Base-by-base conservation (phyloP, 2,329 filamentous ascomycete genomes). In the Rhynchosporium graminicola region DNA sequence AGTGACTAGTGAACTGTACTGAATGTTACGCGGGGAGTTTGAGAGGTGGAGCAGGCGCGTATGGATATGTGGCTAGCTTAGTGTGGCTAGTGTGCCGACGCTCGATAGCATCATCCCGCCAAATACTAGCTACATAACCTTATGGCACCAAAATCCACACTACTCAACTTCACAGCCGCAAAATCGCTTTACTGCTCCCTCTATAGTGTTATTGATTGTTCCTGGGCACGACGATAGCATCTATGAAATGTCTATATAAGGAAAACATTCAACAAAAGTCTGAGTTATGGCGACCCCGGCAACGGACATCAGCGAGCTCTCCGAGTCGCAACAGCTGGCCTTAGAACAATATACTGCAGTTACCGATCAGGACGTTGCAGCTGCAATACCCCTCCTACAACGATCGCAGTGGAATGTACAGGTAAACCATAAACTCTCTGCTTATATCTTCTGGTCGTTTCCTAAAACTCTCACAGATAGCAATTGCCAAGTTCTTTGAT, bases 401-500 rank as follows among this genome's bases (percentile, higher is more conserved):
- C 83, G 92, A 65, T 97, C 92, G 61, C 89, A 98, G 80, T 99
- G 95, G 95, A 99, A 98, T 74, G 90, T 97, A 0, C 90, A 94
- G 80, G 91, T 92, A 76, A 43, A 77, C 63, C 15, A 42, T 29
- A 12, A 51, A 33, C 15, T 63, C 12, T 58, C 13, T 59, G 9
- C 26, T 13, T 20, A 2, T 38, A 33, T 51, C 15, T 20, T n/a
- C 26, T 20, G 13, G 12, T 28, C 12, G 15, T 10, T 2, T 60
- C 31, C 54, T 61, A 31, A 64, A 36, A 4, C 58, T 28, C 4
- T 8, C 7, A 20, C 33, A 97, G 88, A 97, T 98, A 71, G 94
- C 95, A 62, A 94, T 99, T 67, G 87, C 95, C 68, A 96, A 96
- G 74, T 98, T 98, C 84, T 99, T 97, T 75, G 95, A 99, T 72